Conservation (phyloP, 352 stramenopile genomes). For the Globisporangium polare region DNA sequence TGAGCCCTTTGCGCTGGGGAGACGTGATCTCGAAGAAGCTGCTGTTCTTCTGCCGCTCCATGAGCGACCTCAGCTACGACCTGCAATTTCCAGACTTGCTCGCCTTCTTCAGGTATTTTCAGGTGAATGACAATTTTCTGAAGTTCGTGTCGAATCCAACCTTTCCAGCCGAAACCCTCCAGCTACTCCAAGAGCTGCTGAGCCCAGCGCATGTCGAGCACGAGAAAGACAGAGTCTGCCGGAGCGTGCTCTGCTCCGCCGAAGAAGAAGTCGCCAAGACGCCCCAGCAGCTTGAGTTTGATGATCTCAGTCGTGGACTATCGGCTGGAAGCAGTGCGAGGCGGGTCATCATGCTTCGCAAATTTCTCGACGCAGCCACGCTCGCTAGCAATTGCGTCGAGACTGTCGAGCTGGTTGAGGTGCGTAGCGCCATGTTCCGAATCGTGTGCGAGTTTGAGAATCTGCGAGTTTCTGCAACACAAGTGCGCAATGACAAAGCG, state of each 20-base stretch:
- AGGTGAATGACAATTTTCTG: background rate
- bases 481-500: background rate
- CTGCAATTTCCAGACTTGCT: constrained; percentile 26
- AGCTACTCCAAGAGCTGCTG: constrained; percentile 27
- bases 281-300: constrained; percentile 48
- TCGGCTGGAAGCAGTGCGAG: constrained; percentile 32
- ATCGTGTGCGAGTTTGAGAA: constrained; percentile 55
- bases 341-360: constrained; percentile 18
- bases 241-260: constrained; percentile 57
- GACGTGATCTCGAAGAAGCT: constrained; percentile 29
- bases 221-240: constrained; percentile 36
- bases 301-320: constrained; percentile 42
- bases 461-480: constrained; percentile 16
- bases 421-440: constrained; percentile 29
- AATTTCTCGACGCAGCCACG: constrained; percentile 21
- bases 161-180: constrained; percentile 25
- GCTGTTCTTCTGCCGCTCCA: constrained; percentile 27
- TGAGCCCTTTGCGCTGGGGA: constrained; percentile 35
- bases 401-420: constrained; percentile 38
- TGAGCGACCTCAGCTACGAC: constrained; percentile 39
- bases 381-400: constrained; percentile 27
- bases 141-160: constrained; percentile 21
- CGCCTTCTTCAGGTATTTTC: constrained; percentile 17
- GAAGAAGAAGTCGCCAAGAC: constrained; percentile 48
- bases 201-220: constrained; percentile 37